Evolutionary conservation across 139 green algal species (phyloP).

Genomic region (Chlorella sp.): DNA sequence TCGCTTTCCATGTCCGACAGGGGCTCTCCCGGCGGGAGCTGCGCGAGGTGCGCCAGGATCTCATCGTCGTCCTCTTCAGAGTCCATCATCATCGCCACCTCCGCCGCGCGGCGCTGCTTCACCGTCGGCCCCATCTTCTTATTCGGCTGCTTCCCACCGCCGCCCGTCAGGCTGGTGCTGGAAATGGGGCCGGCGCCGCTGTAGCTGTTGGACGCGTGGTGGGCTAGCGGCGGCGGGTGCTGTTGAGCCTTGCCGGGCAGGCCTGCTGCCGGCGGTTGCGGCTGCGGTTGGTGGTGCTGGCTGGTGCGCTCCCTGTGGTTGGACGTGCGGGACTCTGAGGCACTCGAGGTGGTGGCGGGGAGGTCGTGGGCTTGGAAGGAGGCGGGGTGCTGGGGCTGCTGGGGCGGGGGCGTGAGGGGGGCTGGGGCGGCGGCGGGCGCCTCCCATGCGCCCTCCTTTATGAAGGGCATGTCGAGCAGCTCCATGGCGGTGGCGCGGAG

Average conservation of each 20-base stretch:
- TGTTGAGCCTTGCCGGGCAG: too few relatives aligned
- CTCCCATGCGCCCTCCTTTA: constrained; percentile 19
- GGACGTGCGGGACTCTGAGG: too few relatives aligned
- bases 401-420: too few relatives aligned
- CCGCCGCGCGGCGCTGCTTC: neutral
- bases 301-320: too few relatives aligned
- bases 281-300: neutral
- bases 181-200: too few relatives aligned
- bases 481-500: constrained; percentile 31
- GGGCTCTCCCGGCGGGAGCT: neutral
- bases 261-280: too few relatives aligned
- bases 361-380: too few relatives aligned
- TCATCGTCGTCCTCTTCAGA: neutral
- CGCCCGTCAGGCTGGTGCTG: neutral
- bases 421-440: neutral
- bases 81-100: neutral
- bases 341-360: too few relatives aligned
- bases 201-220: too few relatives aligned
- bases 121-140: neutral
- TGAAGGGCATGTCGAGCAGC: constrained; percentile 51
- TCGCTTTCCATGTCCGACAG: neutral
- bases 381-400: too few relatives aligned
- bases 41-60: neutral
- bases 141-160: neutral
- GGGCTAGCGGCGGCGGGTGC: too few relatives aligned